phyloP scores from a whole-genome alignment of 208 protist species.

The Vickermania spadyakhi region DNA sequence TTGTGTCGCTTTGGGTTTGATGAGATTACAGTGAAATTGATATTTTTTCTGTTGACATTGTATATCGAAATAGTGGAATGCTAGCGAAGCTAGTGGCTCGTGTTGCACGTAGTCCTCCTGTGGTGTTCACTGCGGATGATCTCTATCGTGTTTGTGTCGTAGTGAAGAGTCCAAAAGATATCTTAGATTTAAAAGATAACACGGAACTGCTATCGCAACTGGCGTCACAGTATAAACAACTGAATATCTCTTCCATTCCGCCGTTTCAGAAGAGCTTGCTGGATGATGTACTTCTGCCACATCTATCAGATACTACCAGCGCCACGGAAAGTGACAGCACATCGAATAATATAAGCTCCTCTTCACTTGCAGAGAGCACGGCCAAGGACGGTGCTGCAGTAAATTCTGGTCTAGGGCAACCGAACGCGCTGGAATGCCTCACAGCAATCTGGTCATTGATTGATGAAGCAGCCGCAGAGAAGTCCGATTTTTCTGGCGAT shows the following conservation, averaged over 20 bases:
- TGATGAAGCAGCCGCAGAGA: constrained; percentile 14
- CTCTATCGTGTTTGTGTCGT: background rate
- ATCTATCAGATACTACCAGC: background rate
- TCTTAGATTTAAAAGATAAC: background rate
- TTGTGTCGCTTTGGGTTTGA: no score
- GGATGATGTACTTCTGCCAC: background rate
- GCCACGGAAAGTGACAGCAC: background rate
- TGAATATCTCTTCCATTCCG: background rate
- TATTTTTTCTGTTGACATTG: constrained; percentile 3
- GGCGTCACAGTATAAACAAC: background rate
- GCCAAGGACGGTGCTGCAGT: background rate
- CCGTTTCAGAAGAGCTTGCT: background rate
- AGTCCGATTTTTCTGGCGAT: constrained; percentile 10
- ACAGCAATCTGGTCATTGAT: constrained; percentile 18
- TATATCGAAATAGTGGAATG: constrained; percentile 5
- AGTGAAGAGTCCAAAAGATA: background rate
- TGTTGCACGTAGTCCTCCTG: background rate
- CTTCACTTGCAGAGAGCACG: background rate
- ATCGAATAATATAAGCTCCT: background rate
- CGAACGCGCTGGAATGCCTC: constrained; percentile 7
- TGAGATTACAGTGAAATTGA: no score
- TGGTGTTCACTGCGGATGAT: background rate
- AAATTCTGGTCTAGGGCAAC: background rate
- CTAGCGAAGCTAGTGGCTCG: background rate
- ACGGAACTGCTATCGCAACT: background rate